Evolutionary conservation across 2,329 filamentous ascomycete species (phyloP), one percentile per base, ranked within the genome.

Genomic region (Nemania sp.): DNA sequence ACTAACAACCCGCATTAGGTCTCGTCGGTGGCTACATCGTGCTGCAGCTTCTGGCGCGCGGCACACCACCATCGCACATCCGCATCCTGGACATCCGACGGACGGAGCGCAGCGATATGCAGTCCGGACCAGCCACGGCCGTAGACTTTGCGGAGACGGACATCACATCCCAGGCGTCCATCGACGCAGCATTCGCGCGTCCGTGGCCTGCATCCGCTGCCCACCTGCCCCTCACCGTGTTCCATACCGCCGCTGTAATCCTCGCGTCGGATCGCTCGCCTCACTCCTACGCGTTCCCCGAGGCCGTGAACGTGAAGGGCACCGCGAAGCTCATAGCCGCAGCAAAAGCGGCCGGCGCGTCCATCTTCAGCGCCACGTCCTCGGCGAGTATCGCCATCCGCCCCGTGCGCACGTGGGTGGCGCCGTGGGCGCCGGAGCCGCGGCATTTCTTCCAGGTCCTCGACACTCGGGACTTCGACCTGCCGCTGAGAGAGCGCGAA

Each of bases 161-260:
- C 67, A 82, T 86, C 65, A 78, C 80, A 2, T 80, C 82, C 17
- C 68, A 72, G 18, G 63, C 72, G 3, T 78, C 77, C 2, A 79
- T 81, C 0, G 61, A 71, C 6, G 74, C 72, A 0, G 81, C 82
- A 15, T 85, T 86, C 57, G 68, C 73, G 5, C 72, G 73, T 20
- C 74, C 78, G 5, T 86, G 84, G 83, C 73, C 62, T 2, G 32
- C 77, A 2, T 50, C 69, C 2, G 69, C 70, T 1, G 73, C 78
- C 5, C 48, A 70, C 4, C 74, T 80, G 3, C 82, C 83, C 1
- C 71, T 86, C 21, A 85, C 83, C 1, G 83, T 86, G 13, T 84
- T 83, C 67, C 83, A 86, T 72, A 85, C 80, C 0, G 83, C 83
- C 2, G 83, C 83, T 1, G 75, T 79, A 5, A 85, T 86, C 59